Evolutionary conservation across 345 rosid species (phyloP), one percentile per base, ranked within the genome.

Genomic region (Mallotus nudiflorus): DNA sequence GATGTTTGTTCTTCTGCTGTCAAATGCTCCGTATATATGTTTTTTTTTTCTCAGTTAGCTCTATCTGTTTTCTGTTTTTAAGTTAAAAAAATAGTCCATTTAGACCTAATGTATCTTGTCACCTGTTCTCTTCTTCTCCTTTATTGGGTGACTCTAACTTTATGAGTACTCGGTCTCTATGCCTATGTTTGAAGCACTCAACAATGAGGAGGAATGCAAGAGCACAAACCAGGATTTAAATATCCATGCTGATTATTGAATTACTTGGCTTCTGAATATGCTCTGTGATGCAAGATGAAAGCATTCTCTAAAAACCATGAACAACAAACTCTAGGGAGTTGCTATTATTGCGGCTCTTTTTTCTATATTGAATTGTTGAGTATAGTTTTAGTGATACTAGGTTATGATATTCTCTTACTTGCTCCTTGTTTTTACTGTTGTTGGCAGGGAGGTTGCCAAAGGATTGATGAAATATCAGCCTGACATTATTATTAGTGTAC

Each of bases 391-490:
- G 29, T 67, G 22, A 71, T 46, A 33, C 42, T 19, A 27, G 50
- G 58, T n/a, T n/a, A 57, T 31, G 4, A 13, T 39, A 12, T 56
- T 24, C 50, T 24, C 50, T 42, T 10, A 40, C 77, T 60, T 73
- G 65, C 74, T 57, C 40, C 49, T 24, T 6, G 63, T 70, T 69
- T 72, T 49, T 44, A 70, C 20, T 39, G 15, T 57, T 70, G 55
- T 68, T 80, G 60, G 60, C 76, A 96, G 98, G 68, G 99, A 96
- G 84, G 89, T 96, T 62, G 97, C 97, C 13, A 90, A 86, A 79
- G 99, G 99, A 58, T 82, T 96, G 74, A 89, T 96, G 99, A 96
- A 96, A 72, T 96, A 96, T 81, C 89, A 89, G 82, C 99, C 99
- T 1, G 93, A 96, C 73, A 84, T 96, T 58, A 92, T 96, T 78